phyloP scores from a whole-genome alignment of 2,329 filamentous ascomycete genomes.

The Ophiostoma novo-ulmi region DNA sequence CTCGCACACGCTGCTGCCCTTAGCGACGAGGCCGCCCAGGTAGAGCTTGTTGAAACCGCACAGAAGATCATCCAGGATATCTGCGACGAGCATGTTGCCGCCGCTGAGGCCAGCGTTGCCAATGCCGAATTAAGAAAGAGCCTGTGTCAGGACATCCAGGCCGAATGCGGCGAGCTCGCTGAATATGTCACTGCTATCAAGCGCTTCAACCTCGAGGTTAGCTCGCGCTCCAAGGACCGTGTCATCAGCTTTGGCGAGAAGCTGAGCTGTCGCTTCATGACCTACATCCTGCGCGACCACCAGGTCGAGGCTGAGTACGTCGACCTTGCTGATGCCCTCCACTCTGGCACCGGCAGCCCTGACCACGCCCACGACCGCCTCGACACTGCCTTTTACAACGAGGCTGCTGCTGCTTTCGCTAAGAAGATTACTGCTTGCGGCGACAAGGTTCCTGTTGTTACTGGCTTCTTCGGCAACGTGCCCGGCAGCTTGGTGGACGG shows the following conservation, averaged over 20 bases:
- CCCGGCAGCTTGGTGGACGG: constrained; percentile 62
- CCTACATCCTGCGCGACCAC: constrained; percentile 72
- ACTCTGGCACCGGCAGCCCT: constrained; percentile 17
- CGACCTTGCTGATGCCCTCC: constrained; percentile 60
- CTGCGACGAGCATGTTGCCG: constrained; percentile 71
- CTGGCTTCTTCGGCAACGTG: constrained; percentile 91
- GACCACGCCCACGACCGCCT: constrained; percentile 45
- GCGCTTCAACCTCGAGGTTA: constrained; percentile 68
- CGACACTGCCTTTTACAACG: constrained; percentile 64
- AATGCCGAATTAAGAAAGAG: constrained; percentile 52
- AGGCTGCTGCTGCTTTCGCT: constrained; percentile 55
- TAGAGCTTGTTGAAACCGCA: constrained; percentile 57
- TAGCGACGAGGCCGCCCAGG: constrained; percentile 49
- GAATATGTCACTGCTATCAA: constrained; percentile 65
- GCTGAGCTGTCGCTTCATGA: constrained; percentile 87
- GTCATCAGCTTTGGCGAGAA: constrained; percentile 96
- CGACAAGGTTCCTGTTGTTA: constrained; percentile 64
- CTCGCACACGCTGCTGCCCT: constrained; percentile 45
- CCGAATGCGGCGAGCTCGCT: constrained; percentile 73
- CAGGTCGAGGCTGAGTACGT: constrained; percentile 84
- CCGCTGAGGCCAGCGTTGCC: constrained; percentile 59
- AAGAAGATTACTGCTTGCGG: constrained; percentile 61
- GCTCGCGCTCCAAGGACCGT: constrained; percentile 73
- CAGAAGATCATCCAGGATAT: constrained; percentile 74
- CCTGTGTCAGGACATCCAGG: constrained; percentile 63